Evolutionary conservation across 768 basidiomycete species (phyloP).

Genomic region (Russula sp.): DNA sequence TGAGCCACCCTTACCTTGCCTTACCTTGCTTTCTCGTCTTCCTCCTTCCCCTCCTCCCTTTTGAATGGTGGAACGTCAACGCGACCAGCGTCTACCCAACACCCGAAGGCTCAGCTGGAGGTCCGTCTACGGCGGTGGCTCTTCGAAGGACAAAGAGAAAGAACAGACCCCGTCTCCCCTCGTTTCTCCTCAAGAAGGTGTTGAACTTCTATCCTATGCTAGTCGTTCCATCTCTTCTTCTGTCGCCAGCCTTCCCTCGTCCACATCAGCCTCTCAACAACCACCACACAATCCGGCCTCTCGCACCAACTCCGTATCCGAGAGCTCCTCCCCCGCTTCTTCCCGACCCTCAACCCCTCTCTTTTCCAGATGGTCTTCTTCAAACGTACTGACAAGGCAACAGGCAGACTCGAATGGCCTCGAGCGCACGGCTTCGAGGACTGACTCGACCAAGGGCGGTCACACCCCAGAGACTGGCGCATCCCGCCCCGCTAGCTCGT

Average conservation of each 20-base stretch:
- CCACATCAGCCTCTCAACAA: slow-evolving; percentile 16
- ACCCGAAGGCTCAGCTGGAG: slow-evolving; percentile 28
- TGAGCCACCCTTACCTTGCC: slow-evolving; percentile 10
- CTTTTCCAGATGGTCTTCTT: slow-evolving; percentile 25
- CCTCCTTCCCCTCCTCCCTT: not conserved
- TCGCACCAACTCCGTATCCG: slow-evolving; percentile 24
- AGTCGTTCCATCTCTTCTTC: slow-evolving; percentile 22
- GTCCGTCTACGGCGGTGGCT: slow-evolving; percentile 23
- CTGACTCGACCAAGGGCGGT: slow-evolving; percentile 14
- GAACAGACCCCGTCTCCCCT: slow-evolving; percentile 15
- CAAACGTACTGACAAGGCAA: slow-evolving; percentile 30
- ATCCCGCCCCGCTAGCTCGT: slow-evolving; percentile 39
- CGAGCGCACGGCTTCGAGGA: slow-evolving; percentile 35
- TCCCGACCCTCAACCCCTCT: slow-evolving; percentile 29
- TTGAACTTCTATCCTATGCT: slow-evolving; percentile 26
- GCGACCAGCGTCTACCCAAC: slow-evolving; percentile 18
- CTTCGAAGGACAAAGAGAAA: slow-evolving; percentile 24
- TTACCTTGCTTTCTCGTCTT: not conserved
- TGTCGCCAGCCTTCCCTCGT: slow-evolving; percentile 21
- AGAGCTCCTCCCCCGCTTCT: slow-evolving; percentile 19
- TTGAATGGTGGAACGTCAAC: slow-evolving; percentile 24
- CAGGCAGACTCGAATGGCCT: slow-evolving; percentile 47
- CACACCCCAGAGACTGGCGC: slow-evolving; percentile 16
- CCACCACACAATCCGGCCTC: slow-evolving; percentile 19
- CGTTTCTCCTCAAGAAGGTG: slow-evolving; percentile 29